Evolutionary conservation across 2,329 filamentous ascomycete species (phyloP).

Genomic region (Pseudocercospora macadamiae): DNA sequence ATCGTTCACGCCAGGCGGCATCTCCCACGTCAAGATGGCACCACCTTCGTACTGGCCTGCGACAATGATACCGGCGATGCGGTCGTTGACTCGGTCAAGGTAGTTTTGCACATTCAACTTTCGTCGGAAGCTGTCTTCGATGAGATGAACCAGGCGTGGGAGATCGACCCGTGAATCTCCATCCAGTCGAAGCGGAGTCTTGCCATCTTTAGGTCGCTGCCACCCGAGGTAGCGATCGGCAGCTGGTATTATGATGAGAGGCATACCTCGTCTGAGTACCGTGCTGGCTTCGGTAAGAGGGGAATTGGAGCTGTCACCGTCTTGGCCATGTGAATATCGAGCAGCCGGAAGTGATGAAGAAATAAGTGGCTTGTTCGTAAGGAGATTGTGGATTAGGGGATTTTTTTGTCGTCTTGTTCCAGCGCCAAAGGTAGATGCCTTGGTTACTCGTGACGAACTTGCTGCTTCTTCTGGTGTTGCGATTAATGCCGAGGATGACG

Average conservation of each 20-base stretch:
- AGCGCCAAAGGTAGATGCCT: slow-evolving; percentile 27
- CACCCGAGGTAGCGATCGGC: slow-evolving; percentile 64
- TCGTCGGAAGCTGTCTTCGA: slow-evolving; percentile 89
- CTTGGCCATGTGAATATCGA: slow-evolving; percentile 52
- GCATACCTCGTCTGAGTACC: slow-evolving; percentile 88
- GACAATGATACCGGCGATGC: slow-evolving; percentile 88
- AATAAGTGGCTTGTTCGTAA: slow-evolving; percentile 91
- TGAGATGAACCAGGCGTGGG: slow-evolving; percentile 77
- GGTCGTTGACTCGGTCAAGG: slow-evolving; percentile 74
- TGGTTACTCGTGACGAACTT: slow-evolving; percentile 49
- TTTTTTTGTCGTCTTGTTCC: slow-evolving; percentile 69
- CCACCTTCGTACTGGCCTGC: slow-evolving; percentile 96
- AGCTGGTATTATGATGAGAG: slow-evolving; percentile 79
- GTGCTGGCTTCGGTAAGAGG: slow-evolving; percentile 59
- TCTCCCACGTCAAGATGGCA: slow-evolving; percentile 93
- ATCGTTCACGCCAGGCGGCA: slow-evolving; percentile 56
- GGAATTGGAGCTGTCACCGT: slow-evolving; percentile 31
- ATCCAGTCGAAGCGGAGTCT: slow-evolving; percentile 68
- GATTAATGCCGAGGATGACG: slow-evolving; percentile 83
- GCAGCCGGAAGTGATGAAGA: slow-evolving; percentile 86
- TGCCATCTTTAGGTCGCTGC: slow-evolving; percentile 64
- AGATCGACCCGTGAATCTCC: slow-evolving; percentile 79
- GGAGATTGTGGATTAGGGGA: slow-evolving; percentile 89
- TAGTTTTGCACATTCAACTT: slow-evolving; percentile 85
- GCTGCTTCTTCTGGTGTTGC: slow-evolving; percentile 86